Evolutionary conservation across 2,329 filamentous ascomycete species (phyloP).

Genomic region (Graphilbum fragrans): DNA sequence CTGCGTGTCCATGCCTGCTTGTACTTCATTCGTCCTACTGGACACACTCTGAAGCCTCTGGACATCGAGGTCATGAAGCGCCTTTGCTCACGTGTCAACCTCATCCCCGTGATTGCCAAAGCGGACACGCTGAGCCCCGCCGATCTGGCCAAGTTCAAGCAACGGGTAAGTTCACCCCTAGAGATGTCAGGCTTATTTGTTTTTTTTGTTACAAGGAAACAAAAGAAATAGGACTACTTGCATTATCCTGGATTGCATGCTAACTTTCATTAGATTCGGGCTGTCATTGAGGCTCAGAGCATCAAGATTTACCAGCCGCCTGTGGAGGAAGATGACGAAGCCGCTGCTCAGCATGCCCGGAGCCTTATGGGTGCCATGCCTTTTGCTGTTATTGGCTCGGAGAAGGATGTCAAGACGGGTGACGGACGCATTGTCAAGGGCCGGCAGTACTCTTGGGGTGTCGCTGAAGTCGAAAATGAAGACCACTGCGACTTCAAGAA

Average conservation of each 20-base stretch:
- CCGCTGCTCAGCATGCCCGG: conserved; percentile 86
- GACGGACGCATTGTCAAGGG: conserved; percentile 98
- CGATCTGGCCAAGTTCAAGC: conserved; percentile 90
- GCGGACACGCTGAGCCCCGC: conserved; percentile 91
- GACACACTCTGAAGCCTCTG: conserved; percentile 94
- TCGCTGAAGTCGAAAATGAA: conserved; percentile 98
- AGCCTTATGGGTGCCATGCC: conserved; percentile 95
- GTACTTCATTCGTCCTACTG: conserved; percentile 98
- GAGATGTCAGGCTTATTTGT: neutral
- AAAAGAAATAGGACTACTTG: too few species aligned
- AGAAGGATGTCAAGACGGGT: conserved; percentile 96
- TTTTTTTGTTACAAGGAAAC: too few species aligned
- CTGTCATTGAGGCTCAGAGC: conserved; percentile 93
- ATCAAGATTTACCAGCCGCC: conserved; percentile 99
- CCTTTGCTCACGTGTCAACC: conserved; percentile 91
- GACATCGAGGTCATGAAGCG: conserved; percentile 99
- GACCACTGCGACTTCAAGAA: conserved; percentile 99
- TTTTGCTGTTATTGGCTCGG: conserved; percentile 95
- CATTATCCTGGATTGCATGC: neutral
- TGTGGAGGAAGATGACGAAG: conserved; percentile 95
- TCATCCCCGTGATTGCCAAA: conserved; percentile 98
- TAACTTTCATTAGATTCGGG: conserved; percentile 49
- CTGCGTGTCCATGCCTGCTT: conserved; percentile 96
- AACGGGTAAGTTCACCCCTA: conserved; percentile 47
- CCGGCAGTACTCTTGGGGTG: conserved; percentile 97